Base-by-base conservation (phyloP, 2,329 filamentous ascomycete species). In the Phyllosticta ampelicida region DNA sequence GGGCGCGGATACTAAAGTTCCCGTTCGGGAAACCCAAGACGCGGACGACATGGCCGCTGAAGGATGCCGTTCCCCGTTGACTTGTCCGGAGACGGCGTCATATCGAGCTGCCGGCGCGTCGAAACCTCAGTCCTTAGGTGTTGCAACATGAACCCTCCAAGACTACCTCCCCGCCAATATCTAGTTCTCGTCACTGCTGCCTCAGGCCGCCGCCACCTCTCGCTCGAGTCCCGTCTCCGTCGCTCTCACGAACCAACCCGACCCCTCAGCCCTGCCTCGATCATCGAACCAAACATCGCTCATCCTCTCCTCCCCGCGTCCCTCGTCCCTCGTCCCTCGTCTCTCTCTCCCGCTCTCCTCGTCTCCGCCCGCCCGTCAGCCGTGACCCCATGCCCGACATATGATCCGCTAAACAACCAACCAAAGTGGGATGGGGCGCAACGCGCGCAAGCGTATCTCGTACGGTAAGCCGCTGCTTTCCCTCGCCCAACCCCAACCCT, bases 391-490 rank as follows among this genome's bases (percentile, higher is more conserved):
- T 44, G 36, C 36, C 36, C 36, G 36, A 44, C 36, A 5, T 44
- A 44, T 44, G 36, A 44, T 2, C 36, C 36, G 36, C 36, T 44
- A 44, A 44, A 18, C 36, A 44, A 44, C 36, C 36, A 44, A 44
- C 36, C 36, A 44, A 44, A 54, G 56, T 58, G 56, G 56, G 56
- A 79, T 79, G 77, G 76, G 75, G 67, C 73, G 76, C 66, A 78
- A 77, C 69, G 75, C 76, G 67, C 73, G 75, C 63, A 77, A 78
- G 72, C 75, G 76, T 64, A 79, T 79, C 64, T 78, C 76, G 65
- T 79, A 79, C 70, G 77, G 77, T 79, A 64, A 49, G 73, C 68
- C 51, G 26, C 52, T 56, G 54, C 60, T 58, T 53, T 44, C 44
- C 56, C 55, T 53, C 58, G 48, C 23, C 28, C 20, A 51, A 51